Base-by-base conservation (phyloP, 2,329 filamentous ascomycete genomes). In the Fusarium foetens region DNA sequence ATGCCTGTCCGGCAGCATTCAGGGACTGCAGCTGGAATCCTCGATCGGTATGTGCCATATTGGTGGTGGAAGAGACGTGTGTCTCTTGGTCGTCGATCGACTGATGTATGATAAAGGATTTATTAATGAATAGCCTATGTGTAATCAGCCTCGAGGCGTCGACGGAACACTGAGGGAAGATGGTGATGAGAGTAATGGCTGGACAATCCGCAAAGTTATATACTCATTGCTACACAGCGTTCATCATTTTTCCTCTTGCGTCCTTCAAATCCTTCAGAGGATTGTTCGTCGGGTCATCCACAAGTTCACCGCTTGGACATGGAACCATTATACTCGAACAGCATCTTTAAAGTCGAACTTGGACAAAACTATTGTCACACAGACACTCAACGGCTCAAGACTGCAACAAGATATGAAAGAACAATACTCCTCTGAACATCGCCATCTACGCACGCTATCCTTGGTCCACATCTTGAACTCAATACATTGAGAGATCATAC, bases 401-500 rank as follows among this genome's bases (percentile, higher is more conserved):
- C 13, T 19, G 12, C 21, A 21, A 48, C n/a, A 29, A 33, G 7
- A 35, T 19, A 17, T 31, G 25, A 21, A 16, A 39, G 55, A 38
- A 39, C 23, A 31, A 35, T 29, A 31, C 27, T 60, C 25, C 23
- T 52, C 53, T 63, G 55, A 42, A 57, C 41, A 31, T 60, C 33
- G 38, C 33, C 58, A 31, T 49, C n/a, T 66, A 46, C 41, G 41
- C 41, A 63, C 45, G 53, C 58, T 64, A 58, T 57, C 8, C 46
- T n/a, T 60, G 33, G 45, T 48, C 55, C 52, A 27, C 66, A 53
- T 59, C 48, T 41, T 64, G 49, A 46, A 54, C 67, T 66, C 55
- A 51, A 43, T 68, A 71, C 58, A 58, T 57, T 73, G 62, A 68
- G 51, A 68, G 49, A 58, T 35, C 27, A 42, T 68, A 71, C 58